A percentile compares a stretch with the other conserved stretches of the same genome.
These are phyloP conservation scores for Chrysosporium keratinophilum DNA, from an alignment of 2,329 filamentous ascomycete genomes.

Conservation along the genomic window DNA sequence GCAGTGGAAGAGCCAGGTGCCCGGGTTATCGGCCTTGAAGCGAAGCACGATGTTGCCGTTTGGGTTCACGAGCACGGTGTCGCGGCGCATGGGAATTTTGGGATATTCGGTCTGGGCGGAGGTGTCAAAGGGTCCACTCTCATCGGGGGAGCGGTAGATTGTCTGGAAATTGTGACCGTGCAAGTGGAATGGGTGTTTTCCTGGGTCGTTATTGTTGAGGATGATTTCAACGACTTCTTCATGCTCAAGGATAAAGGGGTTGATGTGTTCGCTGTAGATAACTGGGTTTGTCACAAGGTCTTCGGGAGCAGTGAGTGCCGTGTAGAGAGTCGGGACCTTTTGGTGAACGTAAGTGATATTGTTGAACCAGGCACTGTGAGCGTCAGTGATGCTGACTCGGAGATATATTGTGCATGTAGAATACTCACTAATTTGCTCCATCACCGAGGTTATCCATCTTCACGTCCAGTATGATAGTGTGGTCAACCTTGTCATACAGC, in stretches of 20 bases:
- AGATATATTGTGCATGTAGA: not conserved
- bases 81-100: conserved; percentile 39
- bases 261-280: conserved; percentile 11
- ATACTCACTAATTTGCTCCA: conserved; percentile 15
- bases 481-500: conserved; percentile 15
- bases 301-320: conserved; percentile 8
- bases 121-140: conserved; percentile 24
- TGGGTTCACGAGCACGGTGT: conserved; percentile 43
- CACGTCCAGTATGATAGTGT: conserved; percentile 24
- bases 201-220: conserved; percentile 12
- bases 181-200: conserved; percentile 32
- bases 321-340: conserved; percentile 12
- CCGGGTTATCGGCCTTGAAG: conserved; percentile 43
- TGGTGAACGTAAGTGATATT: conserved; percentile 13
- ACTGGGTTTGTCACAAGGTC: conserved; percentile 8
- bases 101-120: conserved; percentile 29
- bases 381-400: not conserved
- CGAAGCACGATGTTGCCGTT: conserved; percentile 44
- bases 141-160: conserved; percentile 8
- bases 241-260: conserved; percentile 11
- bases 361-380: conserved; percentile 13
- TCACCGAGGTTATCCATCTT: conserved; percentile 46
- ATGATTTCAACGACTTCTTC: conserved; percentile 10
- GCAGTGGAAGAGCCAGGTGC: conserved; percentile 38
- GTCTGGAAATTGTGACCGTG: conserved; percentile 27